Evolutionary conservation across 2,329 filamentous ascomycete genomes (phyloP), one percentile per base, ranked within the genome.

Genomic region (Lecanicillium sp.): DNA sequence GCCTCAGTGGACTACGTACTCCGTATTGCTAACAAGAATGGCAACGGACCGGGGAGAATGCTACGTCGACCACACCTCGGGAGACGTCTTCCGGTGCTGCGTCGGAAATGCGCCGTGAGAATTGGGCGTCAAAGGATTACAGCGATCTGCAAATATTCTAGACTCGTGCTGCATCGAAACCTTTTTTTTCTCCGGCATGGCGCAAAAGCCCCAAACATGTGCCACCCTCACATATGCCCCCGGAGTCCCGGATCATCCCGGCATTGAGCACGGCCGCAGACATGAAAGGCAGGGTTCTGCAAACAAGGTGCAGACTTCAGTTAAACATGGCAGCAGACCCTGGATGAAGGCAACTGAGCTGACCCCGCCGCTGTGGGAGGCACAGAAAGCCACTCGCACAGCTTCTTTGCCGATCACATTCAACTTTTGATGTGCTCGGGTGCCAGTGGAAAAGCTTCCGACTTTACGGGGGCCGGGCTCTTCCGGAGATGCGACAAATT

Each of bases 1-100:
- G 42, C 42, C 42, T 44, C 42, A 19, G 23, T 20, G 15, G n/a
- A n/a, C 29, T 11, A 44, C 37, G 42, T 44, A 44, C 32, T 19
- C 42, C 42, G 11, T 33, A 23, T 43, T 20, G 27, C 40, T 20
- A 27, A n/a, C 15, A 44, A 32, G 30, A 36, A 35, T 36, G 42
- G 42, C n/a, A n/a, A n/a, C n/a, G n/a, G n/a, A n/a, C 42, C 9
- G 32, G 32, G 30, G 42, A n/a, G 24, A 29, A 44, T 20, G 17
- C 32, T 29, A 36, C 33, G 23, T 20, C 23, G 42, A 29, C 32
- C 42, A 42, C 39, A 37, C 23, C 21, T 17, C 42, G 32, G 42
- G 29, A 44, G 32, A 21, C 23, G 32, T 15, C 42, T 44, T 37
- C 42, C 33, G 42, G 12, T 37, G n/a, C n/a, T n/a, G 32, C 32